These are phyloP conservation scores for Vaccinium darrowii DNA, from an alignment of 148 eudicot species.

Conservation along the genomic window DNA sequence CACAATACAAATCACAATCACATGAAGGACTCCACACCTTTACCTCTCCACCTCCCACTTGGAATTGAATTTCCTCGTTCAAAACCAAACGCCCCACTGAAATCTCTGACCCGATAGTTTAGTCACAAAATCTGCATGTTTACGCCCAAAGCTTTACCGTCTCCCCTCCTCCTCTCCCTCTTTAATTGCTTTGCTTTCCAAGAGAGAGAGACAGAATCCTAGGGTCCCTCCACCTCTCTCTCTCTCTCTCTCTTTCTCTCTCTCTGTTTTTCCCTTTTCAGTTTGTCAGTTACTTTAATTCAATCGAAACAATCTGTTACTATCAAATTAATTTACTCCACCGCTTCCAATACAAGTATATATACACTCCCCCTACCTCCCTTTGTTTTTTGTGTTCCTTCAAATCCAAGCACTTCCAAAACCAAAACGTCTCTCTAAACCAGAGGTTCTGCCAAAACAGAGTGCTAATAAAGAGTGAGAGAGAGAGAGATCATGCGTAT, in stretches of 20 bases:
- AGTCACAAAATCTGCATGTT: constrained; percentile 51
- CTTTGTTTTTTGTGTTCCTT: constrained; percentile 6
- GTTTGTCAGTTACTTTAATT: constrained; percentile 17
- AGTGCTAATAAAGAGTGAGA: neutral
- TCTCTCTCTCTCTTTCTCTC: neutral
- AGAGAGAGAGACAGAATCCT: constrained; percentile 21
- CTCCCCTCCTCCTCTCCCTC: neutral
- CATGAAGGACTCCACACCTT: constrained; percentile 6
- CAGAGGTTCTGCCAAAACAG: neutral
- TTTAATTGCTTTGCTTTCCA: constrained; percentile 24
- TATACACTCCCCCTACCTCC: neutral
- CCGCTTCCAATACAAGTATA: constrained; percentile 1
- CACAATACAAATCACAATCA: constrained; percentile 5
- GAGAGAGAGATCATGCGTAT: neutral
- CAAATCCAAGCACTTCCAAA: neutral
- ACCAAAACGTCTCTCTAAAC: neutral
- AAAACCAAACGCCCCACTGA: constrained; percentile 25
- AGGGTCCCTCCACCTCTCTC: constrained; percentile 6
- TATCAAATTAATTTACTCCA: neutral
- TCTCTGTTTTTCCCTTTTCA: neutral
- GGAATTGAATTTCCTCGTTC: constrained; percentile 25
- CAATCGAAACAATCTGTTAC: neutral
- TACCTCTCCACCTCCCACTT: constrained; percentile 13
- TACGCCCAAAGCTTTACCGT: constrained; percentile 22
- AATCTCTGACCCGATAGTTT: constrained; percentile 49